Percentiles rank a stretch among this genome's conserved stretches.
Conservation (phyloP, 805 yeast species). For the Sungouiella blattae region DNA sequence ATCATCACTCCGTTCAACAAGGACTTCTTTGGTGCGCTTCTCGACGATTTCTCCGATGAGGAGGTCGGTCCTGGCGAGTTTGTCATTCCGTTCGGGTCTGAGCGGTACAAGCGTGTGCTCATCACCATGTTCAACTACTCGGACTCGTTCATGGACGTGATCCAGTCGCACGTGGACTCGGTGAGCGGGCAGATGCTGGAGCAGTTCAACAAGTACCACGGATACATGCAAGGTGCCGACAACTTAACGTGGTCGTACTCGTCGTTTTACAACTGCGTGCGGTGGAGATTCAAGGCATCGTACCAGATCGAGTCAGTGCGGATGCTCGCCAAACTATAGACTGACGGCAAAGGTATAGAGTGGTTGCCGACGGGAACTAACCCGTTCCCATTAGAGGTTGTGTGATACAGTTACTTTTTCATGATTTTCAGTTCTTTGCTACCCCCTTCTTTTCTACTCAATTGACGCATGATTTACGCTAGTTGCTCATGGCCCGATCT, state of each 20-base stretch:
- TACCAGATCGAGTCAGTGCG: background rate
- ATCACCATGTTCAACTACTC: constrained; percentile 49
- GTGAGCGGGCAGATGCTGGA: constrained; percentile 77
- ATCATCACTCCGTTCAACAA: constrained; percentile 29
- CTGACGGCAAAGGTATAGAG: too few relatives aligned
- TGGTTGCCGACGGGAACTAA: too few relatives aligned
- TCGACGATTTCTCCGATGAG: constrained; percentile 11
- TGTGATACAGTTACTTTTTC: too few relatives aligned
- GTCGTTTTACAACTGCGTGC: constrained; percentile 64
- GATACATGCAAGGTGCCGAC: constrained; percentile 84
- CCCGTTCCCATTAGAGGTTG: too few relatives aligned
- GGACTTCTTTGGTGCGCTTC: constrained; percentile 31
- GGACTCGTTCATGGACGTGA: constrained; percentile 62
- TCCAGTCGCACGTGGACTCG: constrained; percentile 54
- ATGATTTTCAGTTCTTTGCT: too few relatives aligned
- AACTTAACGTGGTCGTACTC: constrained; percentile 91
- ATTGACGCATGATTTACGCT: too few relatives aligned
- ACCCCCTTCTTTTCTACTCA: too few relatives aligned
- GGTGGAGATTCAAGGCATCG: constrained; percentile 53
- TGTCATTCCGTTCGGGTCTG: constrained; percentile 34
- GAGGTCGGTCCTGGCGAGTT: constrained; percentile 12
- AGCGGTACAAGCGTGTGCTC: constrained; percentile 46
- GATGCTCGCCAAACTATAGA: background rate
- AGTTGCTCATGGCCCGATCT: too few relatives aligned
- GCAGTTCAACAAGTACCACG: constrained; percentile 77